phyloP scores from a whole-genome alignment of 2,329 filamentous ascomycete species.

The Myriosclerotinia duriaeana region DNA sequence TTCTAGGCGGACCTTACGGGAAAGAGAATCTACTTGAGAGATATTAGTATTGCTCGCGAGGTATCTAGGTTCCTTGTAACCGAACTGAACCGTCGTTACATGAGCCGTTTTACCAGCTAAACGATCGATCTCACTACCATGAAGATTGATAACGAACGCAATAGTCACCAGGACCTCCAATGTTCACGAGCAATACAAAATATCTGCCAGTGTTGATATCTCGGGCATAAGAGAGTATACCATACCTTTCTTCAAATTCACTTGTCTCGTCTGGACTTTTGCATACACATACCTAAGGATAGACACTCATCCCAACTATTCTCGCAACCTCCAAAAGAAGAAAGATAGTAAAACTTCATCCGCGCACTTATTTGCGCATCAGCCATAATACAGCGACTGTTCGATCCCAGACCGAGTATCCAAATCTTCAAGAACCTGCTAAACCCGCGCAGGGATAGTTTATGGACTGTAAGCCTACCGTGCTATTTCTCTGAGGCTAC shows the following conservation, averaged over 20 bases:
- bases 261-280: too few species aligned
- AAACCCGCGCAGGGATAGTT: too few species aligned
- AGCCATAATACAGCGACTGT: not conserved
- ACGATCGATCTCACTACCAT: not conserved
- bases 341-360: not conserved
- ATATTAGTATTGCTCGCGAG: not conserved
- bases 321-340: not conserved
- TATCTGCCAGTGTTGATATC: not conserved
- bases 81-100: not conserved
- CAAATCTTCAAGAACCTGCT: too few species aligned
- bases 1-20: not conserved
- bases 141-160: not conserved
- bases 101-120: not conserved
- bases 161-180: not conserved
- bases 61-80: not conserved
- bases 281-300: not conserved
- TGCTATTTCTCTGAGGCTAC: too few species aligned
- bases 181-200: not conserved
- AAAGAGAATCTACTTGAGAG: not conserved
- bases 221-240: not conserved
- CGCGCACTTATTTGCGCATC: not conserved
- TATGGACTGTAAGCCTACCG: too few species aligned
- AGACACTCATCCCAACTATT: too few species aligned
- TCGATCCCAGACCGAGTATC: too few species aligned
- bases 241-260: too few species aligned